These are phyloP conservation scores for Scedosporium boydii DNA, from an alignment of 2,329 filamentous ascomycete genomes.

Conservation along the genomic window DNA sequence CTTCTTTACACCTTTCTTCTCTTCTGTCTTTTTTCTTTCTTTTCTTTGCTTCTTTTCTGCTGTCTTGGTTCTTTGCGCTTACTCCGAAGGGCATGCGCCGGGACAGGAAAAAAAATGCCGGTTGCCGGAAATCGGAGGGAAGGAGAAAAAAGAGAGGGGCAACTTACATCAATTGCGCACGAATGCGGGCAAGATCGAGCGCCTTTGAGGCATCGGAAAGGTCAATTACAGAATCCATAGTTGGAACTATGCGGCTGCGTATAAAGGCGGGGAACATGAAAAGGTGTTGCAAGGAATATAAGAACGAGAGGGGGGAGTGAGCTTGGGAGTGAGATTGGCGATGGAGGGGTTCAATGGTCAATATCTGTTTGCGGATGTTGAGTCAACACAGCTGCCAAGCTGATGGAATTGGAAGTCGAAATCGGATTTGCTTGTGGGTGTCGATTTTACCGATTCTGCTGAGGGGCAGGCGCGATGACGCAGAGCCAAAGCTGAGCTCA, in stretches of 20 bases:
- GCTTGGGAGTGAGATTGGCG: background rate
- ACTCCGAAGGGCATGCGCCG: background rate
- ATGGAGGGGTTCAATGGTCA: too few relatives aligned
- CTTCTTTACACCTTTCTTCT: background rate
- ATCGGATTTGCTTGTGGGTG: too few relatives aligned
- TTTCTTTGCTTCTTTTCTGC: background rate
- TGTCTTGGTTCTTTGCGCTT: background rate
- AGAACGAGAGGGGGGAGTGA: background rate
- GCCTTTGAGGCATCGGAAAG: slow-evolving; percentile 77
- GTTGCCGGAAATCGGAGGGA: background rate
- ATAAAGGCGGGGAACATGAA: background rate
- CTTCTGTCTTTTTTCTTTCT: background rate
- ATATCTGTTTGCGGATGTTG: too few relatives aligned
- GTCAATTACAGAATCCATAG: slow-evolving; percentile 87
- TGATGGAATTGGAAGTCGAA: too few relatives aligned
- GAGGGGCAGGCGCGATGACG: too few relatives aligned
- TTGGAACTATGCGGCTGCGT: slow-evolving; percentile 10
- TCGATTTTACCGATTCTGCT: too few relatives aligned
- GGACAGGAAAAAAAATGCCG: background rate
- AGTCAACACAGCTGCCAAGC: too few relatives aligned
- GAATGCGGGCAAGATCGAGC: slow-evolving; percentile 82
- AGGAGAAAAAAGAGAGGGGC: background rate
- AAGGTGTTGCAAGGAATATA: background rate
- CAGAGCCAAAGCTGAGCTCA: too few relatives aligned
- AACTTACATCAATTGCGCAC: slow-evolving; percentile 81